A percentile compares a stretch with the other conserved stretches of the same genome.
Conservation (phyloP, 306 rosid genomes). For the Alnus rubra region DNA sequence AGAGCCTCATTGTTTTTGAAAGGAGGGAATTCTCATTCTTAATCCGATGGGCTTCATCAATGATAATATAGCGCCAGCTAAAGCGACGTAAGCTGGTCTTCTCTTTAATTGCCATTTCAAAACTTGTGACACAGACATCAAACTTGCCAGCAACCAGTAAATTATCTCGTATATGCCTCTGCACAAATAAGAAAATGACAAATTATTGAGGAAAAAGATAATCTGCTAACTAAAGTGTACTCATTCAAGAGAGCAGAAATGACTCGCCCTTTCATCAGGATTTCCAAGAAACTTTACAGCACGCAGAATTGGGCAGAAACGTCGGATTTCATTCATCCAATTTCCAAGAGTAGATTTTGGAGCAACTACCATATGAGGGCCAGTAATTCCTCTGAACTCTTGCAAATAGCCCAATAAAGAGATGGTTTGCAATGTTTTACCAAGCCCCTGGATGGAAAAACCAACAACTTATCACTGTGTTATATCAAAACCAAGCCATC, state of each 20-base stretch:
- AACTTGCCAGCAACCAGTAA: constrained; percentile 93
- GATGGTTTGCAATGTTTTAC: constrained; percentile 95
- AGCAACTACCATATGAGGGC: constrained; percentile 99
- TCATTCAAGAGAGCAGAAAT: constrained; percentile 2
- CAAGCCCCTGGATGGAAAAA: constrained; percentile 68
- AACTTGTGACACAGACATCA: constrained; percentile 95
- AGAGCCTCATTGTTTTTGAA: constrained; percentile 94
- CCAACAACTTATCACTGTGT: constrained; percentile 13
- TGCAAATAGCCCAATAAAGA: constrained; percentile 91
- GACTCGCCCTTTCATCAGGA: constrained; percentile 89
- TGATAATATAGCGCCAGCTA: constrained; percentile 96
- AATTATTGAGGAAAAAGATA: neutral
- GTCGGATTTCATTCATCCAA: constrained; percentile 99
- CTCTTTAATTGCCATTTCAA: constrained; percentile 99
- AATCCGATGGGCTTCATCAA: constrained; percentile 97
- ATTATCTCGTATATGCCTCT: constrained; percentile 84
- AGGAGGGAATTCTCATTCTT: constrained; percentile 97
- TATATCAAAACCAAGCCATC: constrained; percentile 14
- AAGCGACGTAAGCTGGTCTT: constrained; percentile 80
- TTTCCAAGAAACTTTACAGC: constrained; percentile 95
- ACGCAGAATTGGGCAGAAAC: constrained; percentile 85
- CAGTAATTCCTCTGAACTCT: constrained; percentile 88
- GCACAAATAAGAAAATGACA: constrained; percentile 29
- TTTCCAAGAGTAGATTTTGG: constrained; percentile 99
- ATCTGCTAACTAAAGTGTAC: constrained; percentile 2